Conservation (phyloP, 2,329 filamentous ascomycete species). For the Pestalotiopsis sp. region DNA sequence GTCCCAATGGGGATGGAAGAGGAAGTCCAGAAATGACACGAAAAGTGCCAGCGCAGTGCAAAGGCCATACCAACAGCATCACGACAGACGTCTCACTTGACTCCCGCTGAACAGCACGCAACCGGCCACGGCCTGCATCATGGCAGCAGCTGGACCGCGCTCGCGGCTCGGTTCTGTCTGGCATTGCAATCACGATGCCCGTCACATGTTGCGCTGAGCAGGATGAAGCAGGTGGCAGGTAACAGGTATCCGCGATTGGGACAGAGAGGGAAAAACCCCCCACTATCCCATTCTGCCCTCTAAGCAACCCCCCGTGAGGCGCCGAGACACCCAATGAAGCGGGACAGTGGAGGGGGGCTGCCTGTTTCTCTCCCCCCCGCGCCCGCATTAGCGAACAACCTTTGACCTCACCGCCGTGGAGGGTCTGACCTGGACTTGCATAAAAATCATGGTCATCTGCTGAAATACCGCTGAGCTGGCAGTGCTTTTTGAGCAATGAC, state of each 20-base stretch:
- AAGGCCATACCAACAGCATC: background rate
- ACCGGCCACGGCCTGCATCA: background rate
- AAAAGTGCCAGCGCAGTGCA: background rate
- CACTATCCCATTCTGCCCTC: background rate
- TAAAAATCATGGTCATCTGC: slow-evolving; percentile 11
- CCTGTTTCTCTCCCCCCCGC: background rate
- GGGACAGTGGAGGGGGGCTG: background rate
- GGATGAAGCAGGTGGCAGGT: slow-evolving; percentile 2
- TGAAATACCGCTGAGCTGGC: slow-evolving; percentile 8
- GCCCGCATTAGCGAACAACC: slow-evolving; percentile 1
- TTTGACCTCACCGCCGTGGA: slow-evolving; percentile 1
- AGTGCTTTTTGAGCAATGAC: slow-evolving; percentile 3
- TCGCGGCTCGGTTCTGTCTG: background rate
- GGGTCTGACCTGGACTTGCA: slow-evolving; percentile 10
- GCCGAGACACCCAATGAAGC: background rate
- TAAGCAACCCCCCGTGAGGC: slow-evolving; percentile 2
- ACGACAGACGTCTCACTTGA: background rate
- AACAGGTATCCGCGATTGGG: background rate
- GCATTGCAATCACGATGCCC: background rate
- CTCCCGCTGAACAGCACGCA: background rate
- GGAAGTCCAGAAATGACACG: background rate
- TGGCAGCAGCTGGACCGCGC: background rate
- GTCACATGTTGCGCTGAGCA: slow-evolving; percentile 6
- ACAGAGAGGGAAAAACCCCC: background rate
- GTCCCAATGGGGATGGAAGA: background rate